These are phyloP conservation scores for Cucumis cinereus DNA, from an alignment of 306 rosid species.

Conservation along the genomic window DNA sequence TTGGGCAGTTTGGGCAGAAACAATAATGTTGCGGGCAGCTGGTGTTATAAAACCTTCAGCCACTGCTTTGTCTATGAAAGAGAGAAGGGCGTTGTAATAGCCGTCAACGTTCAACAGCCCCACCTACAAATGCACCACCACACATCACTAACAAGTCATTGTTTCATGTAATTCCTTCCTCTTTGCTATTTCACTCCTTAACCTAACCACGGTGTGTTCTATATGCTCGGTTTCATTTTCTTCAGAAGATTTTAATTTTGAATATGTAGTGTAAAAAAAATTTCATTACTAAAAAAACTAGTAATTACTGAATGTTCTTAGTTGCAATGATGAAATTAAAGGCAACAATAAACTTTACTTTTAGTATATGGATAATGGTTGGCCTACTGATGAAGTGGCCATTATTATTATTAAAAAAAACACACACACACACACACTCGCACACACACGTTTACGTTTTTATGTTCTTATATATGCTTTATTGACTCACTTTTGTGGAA, in stretches of 20 bases:
- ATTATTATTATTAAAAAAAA: background rate
- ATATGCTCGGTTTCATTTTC: too few relatives aligned
- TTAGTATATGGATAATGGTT: background rate
- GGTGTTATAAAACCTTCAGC: conserved; percentile 78
- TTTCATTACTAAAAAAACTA: too few relatives aligned
- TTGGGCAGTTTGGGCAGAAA: conserved; percentile 87
- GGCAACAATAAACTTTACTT: background rate
- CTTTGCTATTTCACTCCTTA: too few relatives aligned
- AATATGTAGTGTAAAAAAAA: too few relatives aligned
- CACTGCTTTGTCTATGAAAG: conserved; percentile 87
- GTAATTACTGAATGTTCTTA: background rate
- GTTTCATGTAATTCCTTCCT: too few relatives aligned
- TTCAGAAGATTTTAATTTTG: too few relatives aligned
- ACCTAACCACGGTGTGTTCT: too few relatives aligned
- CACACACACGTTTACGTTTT: background rate
- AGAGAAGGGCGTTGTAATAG: conserved; percentile 65
- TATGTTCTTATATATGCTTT: background rate
- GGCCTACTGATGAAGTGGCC: background rate
- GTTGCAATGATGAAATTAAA: background rate
- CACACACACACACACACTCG: background rate
- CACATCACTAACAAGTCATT: too few relatives aligned
- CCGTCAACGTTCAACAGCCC: conserved; percentile 90
- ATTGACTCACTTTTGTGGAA: background rate
- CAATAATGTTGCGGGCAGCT: conserved; percentile 88
- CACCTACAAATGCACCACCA: conserved; percentile 31